These are phyloP conservation scores for Cercophora scortea DNA, from an alignment of 495 filamentous ascomycete species.

Conservation along the genomic window DNA sequence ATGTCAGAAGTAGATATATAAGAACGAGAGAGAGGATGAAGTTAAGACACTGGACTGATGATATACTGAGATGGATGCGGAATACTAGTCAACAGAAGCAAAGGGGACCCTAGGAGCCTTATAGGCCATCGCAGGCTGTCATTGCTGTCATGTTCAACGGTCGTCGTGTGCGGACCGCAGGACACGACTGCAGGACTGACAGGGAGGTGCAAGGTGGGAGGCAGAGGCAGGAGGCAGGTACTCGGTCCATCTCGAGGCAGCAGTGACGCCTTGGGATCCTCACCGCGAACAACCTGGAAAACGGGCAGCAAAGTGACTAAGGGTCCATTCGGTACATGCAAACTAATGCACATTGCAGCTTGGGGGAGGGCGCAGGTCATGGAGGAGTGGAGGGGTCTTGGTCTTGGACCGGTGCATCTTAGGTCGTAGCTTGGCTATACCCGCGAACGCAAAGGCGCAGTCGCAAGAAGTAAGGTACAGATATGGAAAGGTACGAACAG, in stretches of 20 bases:
- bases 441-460: conserved; percentile 18
- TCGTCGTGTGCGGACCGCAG: conserved; percentile 8
- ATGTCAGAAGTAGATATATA: not conserved
- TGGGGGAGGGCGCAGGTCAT: conserved; percentile 20
- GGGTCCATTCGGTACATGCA: conserved; percentile 13
- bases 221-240: not conserved
- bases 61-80: conserved; percentile 14
- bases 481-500: too few species aligned
- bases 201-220: conserved; percentile 8
- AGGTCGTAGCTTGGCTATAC: conserved; percentile 2
- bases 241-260: conserved; percentile 12
- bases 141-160: conserved; percentile 10
- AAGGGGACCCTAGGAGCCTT: conserved; percentile 22
- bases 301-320: conserved; percentile 13
- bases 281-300: conserved; percentile 9
- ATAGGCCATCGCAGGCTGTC: conserved; percentile 22
- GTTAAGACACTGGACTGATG: conserved; percentile 23
- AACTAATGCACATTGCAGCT: conserved; percentile 21
- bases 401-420: conserved; percentile 7
- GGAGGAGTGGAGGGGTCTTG: not conserved
- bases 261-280: conserved; percentile 15
- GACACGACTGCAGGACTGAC: conserved; percentile 4
- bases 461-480: not conserved
- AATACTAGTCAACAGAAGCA: conserved; percentile 15
- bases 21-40: too few species aligned